phyloP scores from a whole-genome alignment of 2,329 filamentous ascomycete genomes.

The Fusarium brevicatenulatum region DNA sequence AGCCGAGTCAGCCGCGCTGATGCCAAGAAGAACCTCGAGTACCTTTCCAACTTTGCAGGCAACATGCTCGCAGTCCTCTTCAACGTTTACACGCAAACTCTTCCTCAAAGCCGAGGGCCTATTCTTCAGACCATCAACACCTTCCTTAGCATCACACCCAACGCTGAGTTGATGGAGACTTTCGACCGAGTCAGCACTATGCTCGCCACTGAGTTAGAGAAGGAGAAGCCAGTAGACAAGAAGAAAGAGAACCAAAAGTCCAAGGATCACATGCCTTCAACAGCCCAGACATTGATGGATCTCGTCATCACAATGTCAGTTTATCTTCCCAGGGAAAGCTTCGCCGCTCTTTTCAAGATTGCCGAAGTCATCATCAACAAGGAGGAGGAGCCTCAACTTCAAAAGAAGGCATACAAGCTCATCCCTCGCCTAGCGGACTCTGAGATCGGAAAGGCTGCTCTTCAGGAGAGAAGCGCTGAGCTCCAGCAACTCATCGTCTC shows the following conservation, averaged over 20 bases:
- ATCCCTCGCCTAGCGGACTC: constrained; percentile 91
- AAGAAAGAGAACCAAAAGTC: constrained; percentile 72
- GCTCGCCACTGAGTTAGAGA: constrained; percentile 76
- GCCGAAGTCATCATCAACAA: constrained; percentile 84
- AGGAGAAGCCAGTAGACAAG: constrained; percentile 60
- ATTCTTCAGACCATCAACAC: constrained; percentile 96
- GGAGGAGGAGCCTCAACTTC: constrained; percentile 86
- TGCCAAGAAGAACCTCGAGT: constrained; percentile 82
- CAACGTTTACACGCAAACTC: constrained; percentile 97
- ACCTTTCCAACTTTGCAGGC: constrained; percentile 80
- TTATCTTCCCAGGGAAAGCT: constrained; percentile 89
- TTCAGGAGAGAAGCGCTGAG: constrained; percentile 79
- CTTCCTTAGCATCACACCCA: constrained; percentile 88
- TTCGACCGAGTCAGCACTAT: constrained; percentile 88
- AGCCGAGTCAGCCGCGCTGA: constrained; percentile 79
- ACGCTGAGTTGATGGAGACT: constrained; percentile 82
- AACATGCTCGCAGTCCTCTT: constrained; percentile 97
- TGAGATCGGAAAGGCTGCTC: constrained; percentile 77
- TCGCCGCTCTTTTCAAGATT: constrained; percentile 85
- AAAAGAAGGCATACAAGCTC: constrained; percentile 99
- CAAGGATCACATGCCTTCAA: constrained; percentile 84
- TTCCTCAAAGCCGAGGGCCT: constrained; percentile 89
- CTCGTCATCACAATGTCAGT: constrained; percentile 95
- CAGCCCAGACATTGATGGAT: constrained; percentile 94
- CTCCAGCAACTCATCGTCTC: constrained; percentile 83